Evolutionary conservation across 2,329 filamentous ascomycete species (phyloP).

Genomic region (Trichoderma semiorbis): DNA sequence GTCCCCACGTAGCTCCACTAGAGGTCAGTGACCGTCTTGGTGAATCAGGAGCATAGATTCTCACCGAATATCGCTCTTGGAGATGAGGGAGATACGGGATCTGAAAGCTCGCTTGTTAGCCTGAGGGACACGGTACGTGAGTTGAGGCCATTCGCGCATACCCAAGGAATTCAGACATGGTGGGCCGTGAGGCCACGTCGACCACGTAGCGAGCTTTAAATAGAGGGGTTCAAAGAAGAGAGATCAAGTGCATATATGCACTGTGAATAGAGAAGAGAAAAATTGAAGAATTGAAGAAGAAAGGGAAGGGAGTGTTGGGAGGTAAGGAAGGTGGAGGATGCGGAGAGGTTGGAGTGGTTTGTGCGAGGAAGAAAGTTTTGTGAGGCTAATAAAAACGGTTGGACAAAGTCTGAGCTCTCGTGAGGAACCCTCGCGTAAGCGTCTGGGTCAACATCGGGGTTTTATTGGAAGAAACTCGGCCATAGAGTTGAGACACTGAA

Average conservation of each 20-base stretch:
- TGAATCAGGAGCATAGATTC: conserved; percentile 31
- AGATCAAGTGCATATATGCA: conserved; percentile 19
- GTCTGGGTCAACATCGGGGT: conserved; percentile 22
- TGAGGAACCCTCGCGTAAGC: conserved; percentile 24
- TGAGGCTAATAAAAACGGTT: conserved; percentile 28
- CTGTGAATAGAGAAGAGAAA: conserved; percentile 9
- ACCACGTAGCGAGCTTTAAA: conserved; percentile 38
- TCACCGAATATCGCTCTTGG: conserved; percentile 94
- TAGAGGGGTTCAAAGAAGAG: conserved; percentile 12
- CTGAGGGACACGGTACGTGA: not conserved
- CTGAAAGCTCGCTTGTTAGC: conserved; percentile 41
- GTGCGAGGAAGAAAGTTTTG: conserved; percentile 34
- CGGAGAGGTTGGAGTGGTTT: conserved; percentile 20
- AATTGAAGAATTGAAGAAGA: conserved; percentile 19
- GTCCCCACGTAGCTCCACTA: conserved; percentile 81
- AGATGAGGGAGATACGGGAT: conserved; percentile 93
- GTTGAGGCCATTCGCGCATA: conserved; percentile 37
- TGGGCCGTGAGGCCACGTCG: conserved; percentile 37
- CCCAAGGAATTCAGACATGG: conserved; percentile 61
- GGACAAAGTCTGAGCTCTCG: conserved; percentile 25
- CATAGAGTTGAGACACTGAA: not conserved
- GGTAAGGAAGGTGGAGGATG: conserved; percentile 21
- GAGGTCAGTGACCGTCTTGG: conserved; percentile 32
- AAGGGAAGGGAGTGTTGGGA: conserved; percentile 21
- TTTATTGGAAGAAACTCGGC: conserved; percentile 22